Percentiles rank a stretch among this genome's conserved stretches.
Evolutionary conservation across 2,329 filamentous ascomycete genomes (phyloP).

Genomic region (Penicillium sp.): DNA sequence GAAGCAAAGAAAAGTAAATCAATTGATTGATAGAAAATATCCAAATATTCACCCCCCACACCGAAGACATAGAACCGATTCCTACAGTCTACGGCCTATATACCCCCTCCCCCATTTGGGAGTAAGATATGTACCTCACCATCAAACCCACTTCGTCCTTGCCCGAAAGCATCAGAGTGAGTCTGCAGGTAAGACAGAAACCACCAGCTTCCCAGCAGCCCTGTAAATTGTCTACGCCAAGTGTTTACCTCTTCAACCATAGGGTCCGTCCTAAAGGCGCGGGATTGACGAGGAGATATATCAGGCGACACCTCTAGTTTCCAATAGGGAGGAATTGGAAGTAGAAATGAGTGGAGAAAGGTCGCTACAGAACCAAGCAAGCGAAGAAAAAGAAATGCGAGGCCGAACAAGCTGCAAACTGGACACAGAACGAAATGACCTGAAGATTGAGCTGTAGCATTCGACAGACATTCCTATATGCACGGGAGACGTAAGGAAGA

Average conservation of each 20-base stretch:
- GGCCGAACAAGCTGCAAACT: not conserved
- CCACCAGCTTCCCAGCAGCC: conserved; percentile 12
- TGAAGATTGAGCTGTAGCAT: conserved; percentile 16
- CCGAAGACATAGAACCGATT: no score
- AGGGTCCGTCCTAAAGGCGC: conserved; percentile 30
- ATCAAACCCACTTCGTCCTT: conserved; percentile 14
- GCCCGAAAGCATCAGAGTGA: conserved; percentile 13
- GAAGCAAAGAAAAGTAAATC: not conserved
- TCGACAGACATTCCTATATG: conserved; percentile 13
- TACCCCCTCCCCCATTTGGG: not conserved
- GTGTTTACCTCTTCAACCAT: conserved; percentile 84
- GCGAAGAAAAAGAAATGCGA: not conserved
- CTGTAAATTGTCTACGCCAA: conserved; percentile 72
- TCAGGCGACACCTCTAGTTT: conserved; percentile 57
- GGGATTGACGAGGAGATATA: conserved; percentile 71
- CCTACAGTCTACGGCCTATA: conserved; percentile 1
- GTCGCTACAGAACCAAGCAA: not conserved
- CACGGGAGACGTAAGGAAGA: conserved; percentile 5
- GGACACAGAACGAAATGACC: conserved; percentile 5
- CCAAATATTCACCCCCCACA: not conserved
- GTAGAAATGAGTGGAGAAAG: not conserved
- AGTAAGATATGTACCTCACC: conserved; percentile 9
- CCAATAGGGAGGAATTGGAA: conserved; percentile 10
- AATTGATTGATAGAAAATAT: not conserved
- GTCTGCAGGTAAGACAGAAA: conserved; percentile 12